Conservation (phyloP, 129 eudicot species). For the Lactuca sativa region DNA sequence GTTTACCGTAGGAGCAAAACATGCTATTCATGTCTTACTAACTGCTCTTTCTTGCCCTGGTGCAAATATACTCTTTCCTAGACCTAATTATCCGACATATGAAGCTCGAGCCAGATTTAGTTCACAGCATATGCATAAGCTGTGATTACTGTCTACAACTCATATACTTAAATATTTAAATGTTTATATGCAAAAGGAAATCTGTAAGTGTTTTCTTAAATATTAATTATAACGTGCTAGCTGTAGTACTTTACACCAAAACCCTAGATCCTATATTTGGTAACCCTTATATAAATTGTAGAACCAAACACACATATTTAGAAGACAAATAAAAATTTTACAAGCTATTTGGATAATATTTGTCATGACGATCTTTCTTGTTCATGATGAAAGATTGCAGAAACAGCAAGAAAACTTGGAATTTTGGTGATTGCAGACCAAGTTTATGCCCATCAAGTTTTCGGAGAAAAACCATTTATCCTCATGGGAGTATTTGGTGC, state of each 20-base stretch:
- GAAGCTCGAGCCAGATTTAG: constrained; percentile 44
- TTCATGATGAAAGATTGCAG: constrained; percentile 39
- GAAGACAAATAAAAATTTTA: no score
- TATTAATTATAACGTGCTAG: no score
- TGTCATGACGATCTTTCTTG: background rate
- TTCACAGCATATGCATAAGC: constrained; percentile 48
- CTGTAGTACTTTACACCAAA: no score
- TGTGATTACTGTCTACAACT: background rate
- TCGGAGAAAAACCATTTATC: constrained; percentile 47
- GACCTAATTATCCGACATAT: constrained; percentile 53
- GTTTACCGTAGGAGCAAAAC: constrained; percentile 52
- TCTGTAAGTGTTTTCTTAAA: no score
- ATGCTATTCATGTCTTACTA: constrained; percentile 39
- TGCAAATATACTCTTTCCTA: constrained; percentile 56
- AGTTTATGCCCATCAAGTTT: constrained; percentile 52
- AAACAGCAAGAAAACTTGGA: constrained; percentile 50
- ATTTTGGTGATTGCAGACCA: constrained; percentile 53
- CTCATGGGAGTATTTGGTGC: constrained; percentile 55
- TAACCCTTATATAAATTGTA: no score
- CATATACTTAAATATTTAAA: background rate
- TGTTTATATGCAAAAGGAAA: no score
- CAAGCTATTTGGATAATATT: no score
- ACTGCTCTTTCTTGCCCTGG: constrained; percentile 48
- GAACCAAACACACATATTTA: no score
- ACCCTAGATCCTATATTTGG: background rate